A percentile compares a stretch with the other conserved stretches of the same genome.
Evolutionary conservation across 2,329 filamentous ascomycete genomes (phyloP).

Genomic region (Verticillium klebahnii): DNA sequence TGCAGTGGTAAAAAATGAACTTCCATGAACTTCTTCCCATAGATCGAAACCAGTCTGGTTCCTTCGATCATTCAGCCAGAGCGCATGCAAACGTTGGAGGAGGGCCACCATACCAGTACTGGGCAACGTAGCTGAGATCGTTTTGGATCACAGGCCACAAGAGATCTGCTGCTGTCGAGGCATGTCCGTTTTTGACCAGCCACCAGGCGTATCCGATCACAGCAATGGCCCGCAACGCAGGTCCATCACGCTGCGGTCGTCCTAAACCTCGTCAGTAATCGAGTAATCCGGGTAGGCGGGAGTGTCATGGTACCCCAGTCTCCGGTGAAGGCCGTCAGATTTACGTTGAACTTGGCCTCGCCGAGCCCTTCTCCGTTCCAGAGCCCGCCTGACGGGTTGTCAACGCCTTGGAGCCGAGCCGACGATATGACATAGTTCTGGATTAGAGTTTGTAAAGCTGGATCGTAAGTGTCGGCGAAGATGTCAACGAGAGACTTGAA

Average conservation of each 20-base stretch:
- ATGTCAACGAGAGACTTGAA: constrained; percentile 66
- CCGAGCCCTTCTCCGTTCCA: constrained; percentile 52
- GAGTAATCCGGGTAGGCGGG: accelerated
- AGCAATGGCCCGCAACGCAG: constrained; percentile 69
- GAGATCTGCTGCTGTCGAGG: constrained; percentile 46
- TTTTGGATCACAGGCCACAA: constrained; percentile 74
- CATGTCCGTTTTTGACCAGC: constrained; percentile 62
- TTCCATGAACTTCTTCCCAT: constrained; percentile 76
- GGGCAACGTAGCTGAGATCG: constrained; percentile 69
- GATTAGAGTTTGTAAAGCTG: constrained; percentile 53
- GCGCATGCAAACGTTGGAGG: background rate
- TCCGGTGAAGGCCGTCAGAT: constrained; percentile 59
- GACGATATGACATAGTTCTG: constrained; percentile 65
- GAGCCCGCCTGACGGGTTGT: constrained; percentile 63
- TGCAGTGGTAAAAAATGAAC: constrained; percentile 74
- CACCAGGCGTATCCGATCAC: constrained; percentile 69
- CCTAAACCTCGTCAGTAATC: constrained; percentile 28
- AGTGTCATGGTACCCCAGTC: constrained; percentile 49
- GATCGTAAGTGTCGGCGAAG: constrained; percentile 55
- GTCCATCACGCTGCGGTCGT: constrained; percentile 75
- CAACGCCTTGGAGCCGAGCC: constrained; percentile 60
- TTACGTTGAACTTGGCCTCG: constrained; percentile 69
- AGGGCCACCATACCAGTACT: constrained; percentile 53
- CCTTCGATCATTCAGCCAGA: constrained; percentile 22
- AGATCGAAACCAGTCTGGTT: constrained; percentile 65